Conservation (phyloP, 2,329 filamentous ascomycete genomes). For the Scolecobasidium constrictum region DNA sequence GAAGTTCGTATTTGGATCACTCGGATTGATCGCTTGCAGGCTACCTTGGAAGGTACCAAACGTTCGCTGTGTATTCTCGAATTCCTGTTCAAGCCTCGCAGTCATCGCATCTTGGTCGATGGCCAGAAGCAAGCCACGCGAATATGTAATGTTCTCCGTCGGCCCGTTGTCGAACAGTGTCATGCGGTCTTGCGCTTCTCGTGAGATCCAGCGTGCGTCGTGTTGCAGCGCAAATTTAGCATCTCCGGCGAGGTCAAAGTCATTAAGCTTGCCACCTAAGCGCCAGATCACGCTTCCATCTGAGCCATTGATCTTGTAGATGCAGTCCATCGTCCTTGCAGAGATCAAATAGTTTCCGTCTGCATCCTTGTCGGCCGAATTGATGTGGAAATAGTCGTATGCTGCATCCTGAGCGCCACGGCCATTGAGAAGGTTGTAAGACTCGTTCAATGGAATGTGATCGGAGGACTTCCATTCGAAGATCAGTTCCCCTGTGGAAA, state of each 20-base stretch:
- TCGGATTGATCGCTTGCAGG: constrained; percentile 25
- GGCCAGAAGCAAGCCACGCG: constrained; percentile 26
- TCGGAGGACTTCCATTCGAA: constrained; percentile 30
- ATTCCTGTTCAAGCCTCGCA: constrained; percentile 29
- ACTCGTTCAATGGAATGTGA: constrained; percentile 21
- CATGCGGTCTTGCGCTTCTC: not conserved
- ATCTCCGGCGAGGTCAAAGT: constrained; percentile 30
- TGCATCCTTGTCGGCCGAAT: constrained; percentile 28
- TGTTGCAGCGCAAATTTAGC: constrained; percentile 43
- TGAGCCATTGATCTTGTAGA: constrained; percentile 17
- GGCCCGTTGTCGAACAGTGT: constrained; percentile 29
- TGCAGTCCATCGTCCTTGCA: constrained; percentile 14
- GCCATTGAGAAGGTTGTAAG: constrained; percentile 16
- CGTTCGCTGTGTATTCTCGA: constrained; percentile 26
- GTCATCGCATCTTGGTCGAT: constrained; percentile 32
- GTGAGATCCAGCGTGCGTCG: constrained; percentile 34
- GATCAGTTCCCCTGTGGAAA: constrained; percentile 27
- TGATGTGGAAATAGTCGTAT: constrained; percentile 25
- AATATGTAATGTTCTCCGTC: constrained; percentile 12
- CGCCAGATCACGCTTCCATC: constrained; percentile 39
- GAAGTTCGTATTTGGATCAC: constrained; percentile 29
- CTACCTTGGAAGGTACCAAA: constrained; percentile 30
- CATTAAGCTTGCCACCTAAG: constrained; percentile 36
- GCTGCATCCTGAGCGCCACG: constrained; percentile 23
- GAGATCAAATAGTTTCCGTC: constrained; percentile 17